Conservation (phyloP, 2,329 filamentous ascomycete species). For the Triangularia verruculosa region DNA sequence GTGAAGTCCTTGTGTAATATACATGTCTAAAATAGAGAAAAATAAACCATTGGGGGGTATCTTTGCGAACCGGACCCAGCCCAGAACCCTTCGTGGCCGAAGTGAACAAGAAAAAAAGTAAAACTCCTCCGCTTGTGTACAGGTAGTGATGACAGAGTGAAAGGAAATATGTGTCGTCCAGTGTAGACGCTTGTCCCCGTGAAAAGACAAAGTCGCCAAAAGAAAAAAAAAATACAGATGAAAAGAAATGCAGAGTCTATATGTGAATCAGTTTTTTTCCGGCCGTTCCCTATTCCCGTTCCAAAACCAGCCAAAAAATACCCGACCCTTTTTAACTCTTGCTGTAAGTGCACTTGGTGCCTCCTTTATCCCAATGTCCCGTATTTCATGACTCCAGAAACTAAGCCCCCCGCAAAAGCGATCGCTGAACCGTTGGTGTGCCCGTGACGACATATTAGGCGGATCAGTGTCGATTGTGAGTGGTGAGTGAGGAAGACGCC, state of each 20-base stretch:
- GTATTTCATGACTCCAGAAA: conserved; percentile 3
- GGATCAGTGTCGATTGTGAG: conserved; percentile 12
- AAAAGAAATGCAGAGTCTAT: conserved; percentile 27
- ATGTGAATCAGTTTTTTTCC: conserved; percentile 27
- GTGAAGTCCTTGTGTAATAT: conserved; percentile 25
- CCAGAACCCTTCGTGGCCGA: conserved; percentile 29
- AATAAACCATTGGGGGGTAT: conserved; percentile 33
- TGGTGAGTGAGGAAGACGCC: not conserved
- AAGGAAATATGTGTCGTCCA: conserved; percentile 16
- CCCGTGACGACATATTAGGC: conserved; percentile 12
- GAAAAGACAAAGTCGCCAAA: conserved; percentile 14
- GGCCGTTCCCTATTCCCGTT: conserved; percentile 25
- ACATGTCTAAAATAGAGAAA: conserved; percentile 16
- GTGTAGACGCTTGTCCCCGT: conserved; percentile 13
- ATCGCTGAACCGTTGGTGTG: not conserved
- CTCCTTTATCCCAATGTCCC: conserved; percentile 1
- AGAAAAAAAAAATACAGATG: conserved; percentile 16
- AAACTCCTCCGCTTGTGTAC: conserved; percentile 21
- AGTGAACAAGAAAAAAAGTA: conserved; percentile 10
- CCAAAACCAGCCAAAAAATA: conserved; percentile 18
- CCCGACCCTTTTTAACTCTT: conserved; percentile 8
- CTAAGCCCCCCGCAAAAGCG: not conserved
- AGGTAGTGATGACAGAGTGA: conserved; percentile 22
- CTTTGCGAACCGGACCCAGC: conserved; percentile 34
- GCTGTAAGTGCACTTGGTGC: not conserved